phyloP scores from a whole-genome alignment of 2,329 filamentous ascomycete species.

The Phaeosphaeriaceae sp. region DNA sequence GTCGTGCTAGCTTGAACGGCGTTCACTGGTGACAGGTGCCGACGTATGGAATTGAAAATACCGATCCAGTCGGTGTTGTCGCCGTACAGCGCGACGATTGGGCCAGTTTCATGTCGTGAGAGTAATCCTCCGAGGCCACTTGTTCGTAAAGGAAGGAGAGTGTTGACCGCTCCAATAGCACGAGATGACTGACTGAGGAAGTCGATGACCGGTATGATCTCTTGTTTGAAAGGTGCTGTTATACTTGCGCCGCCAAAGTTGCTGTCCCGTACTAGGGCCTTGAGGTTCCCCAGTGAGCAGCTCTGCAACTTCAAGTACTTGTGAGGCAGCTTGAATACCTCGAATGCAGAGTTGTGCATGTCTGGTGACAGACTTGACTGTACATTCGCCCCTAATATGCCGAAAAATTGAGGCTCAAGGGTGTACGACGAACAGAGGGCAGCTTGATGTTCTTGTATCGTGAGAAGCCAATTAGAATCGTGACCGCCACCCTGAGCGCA shows the following conservation, averaged over 20 bases:
- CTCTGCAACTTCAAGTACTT: constrained; percentile 71
- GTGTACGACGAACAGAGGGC: constrained; percentile 73
- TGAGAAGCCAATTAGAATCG: too few relatives aligned
- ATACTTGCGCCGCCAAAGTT: constrained; percentile 77
- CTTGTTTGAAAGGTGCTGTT: constrained; percentile 77
- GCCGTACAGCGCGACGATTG: constrained; percentile 74
- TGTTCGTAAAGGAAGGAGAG: constrained; percentile 74
- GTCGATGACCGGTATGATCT: constrained; percentile 70
- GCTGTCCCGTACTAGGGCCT: constrained; percentile 69
- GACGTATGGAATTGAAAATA: constrained; percentile 74
- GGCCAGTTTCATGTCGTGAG: constrained; percentile 70
- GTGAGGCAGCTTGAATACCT: constrained; percentile 73
- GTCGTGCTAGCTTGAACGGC: constrained; percentile 62
- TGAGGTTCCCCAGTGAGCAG: constrained; percentile 68
- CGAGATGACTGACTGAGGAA: constrained; percentile 75
- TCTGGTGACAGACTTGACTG: constrained; percentile 77
- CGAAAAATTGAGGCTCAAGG: constrained; percentile 74
- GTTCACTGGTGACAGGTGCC: constrained; percentile 75
- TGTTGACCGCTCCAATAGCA: constrained; percentile 80
- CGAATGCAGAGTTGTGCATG: constrained; percentile 78
- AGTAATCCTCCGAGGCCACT: constrained; percentile 61
- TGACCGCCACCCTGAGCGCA: too few relatives aligned
- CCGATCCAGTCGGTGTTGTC: constrained; percentile 87
- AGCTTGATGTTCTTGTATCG: too few relatives aligned
- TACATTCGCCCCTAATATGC: constrained; percentile 76